phyloP scores from a whole-genome alignment of 2,329 filamentous ascomycete species.

The Curvularia spicifera region DNA sequence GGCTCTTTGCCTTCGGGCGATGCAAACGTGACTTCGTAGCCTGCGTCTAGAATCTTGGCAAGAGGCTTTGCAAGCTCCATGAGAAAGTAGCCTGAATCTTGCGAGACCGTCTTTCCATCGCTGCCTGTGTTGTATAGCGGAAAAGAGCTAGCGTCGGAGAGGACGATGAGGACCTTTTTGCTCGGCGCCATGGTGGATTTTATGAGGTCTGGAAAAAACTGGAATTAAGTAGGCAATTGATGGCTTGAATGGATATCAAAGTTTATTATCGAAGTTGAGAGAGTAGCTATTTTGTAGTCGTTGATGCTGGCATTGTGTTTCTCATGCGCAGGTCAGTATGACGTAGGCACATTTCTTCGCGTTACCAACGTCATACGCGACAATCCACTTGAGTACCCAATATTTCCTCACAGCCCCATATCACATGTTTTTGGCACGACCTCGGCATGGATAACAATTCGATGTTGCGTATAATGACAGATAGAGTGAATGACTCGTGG shows the following conservation, averaged over 20 bases:
- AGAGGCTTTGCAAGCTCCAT: slow-evolving; percentile 45
- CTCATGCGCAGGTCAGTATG: slow-evolving; percentile 17
- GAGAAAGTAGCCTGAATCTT: slow-evolving; percentile 42
- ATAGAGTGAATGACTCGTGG: neutral
- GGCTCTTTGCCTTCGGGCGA: slow-evolving; percentile 54
- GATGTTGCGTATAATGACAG: neutral
- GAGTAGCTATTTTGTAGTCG: neutral
- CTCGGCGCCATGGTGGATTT: slow-evolving; percentile 34
- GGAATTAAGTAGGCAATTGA: neutral
- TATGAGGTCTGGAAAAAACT: neutral
- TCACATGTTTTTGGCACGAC: neutral
- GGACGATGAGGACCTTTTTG: slow-evolving; percentile 55
- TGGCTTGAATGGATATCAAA: neutral
- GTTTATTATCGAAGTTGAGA: neutral
- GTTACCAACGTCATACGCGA: slow-evolving; percentile 11
- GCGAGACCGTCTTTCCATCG: slow-evolving; percentile 33
- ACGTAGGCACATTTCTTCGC: slow-evolving; percentile 12
- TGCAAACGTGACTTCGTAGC: slow-evolving; percentile 56
- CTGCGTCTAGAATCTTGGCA: slow-evolving; percentile 35
- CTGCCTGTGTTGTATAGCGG: slow-evolving; percentile 36
- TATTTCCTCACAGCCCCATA: neutral
- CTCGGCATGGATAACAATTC: neutral
- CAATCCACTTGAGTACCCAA: neutral
- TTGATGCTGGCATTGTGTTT: neutral
- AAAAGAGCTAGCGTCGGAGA: slow-evolving; percentile 53